Evolutionary conservation across 164 flowering plant genomes (phyloP), one percentile per base, ranked within the genome.

Genomic region (Magnolia changhungtana): DNA sequence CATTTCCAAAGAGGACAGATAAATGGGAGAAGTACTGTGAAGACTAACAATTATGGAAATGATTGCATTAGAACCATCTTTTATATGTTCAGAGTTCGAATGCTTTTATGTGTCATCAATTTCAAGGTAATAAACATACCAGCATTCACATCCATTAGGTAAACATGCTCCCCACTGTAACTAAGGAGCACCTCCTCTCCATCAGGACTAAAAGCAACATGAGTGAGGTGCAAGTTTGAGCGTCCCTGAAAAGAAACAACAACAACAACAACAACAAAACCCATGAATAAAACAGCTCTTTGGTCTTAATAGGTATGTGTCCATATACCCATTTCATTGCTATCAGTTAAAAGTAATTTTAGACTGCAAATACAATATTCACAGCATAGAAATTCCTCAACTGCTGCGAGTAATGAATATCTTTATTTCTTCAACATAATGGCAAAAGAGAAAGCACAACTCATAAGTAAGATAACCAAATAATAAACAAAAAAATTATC

Each of bases 121-220:
- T 88, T 85, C 31, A 85, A 68, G 71, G 50, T 27, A 69, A 69
- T 13, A 68, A 69, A 58, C 23, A 76, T 89, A 91, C 98, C 90
- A 78, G 72, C 76, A 81, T 90, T 85, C 50, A 84, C 86, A 86
- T 92, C 90, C 97, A 96, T 92, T 16, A 96, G 80, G 80, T 96
- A 96, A 27, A 89, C 93, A 87, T 96, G 97, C 83, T 96, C 99
- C 45, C 92, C 95, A 74, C 98, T 91, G 77, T 96, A 96, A 78
- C 90, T 96, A 58, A 96, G 88, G 2, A 96, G 93, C 80, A 96
- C 89, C 79, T 96, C 99, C 83, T 93, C 96, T 14, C 96, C 93
- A 83, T 84, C 84, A 59, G 99, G 98, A 81, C 98, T 91, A 78
- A 96, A 96, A 64, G 99, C 81, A 74, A 92, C 98, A 87, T 96